These are phyloP conservation scores for Caryopteris hybrid DNA, from an alignment of 305 asterid species.

Conservation along the genomic window DNA sequence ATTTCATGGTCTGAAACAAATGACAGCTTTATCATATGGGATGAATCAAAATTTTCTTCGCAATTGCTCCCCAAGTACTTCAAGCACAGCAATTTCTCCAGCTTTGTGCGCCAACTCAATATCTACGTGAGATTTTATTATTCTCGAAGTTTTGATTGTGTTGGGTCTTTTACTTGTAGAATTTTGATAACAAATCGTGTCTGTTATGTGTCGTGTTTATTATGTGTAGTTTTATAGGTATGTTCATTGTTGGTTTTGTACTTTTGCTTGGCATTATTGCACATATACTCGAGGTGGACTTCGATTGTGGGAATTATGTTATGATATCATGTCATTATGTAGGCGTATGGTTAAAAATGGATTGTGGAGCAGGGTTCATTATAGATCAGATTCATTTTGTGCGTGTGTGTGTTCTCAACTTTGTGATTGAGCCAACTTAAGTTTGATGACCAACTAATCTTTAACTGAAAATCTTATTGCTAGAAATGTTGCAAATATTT, in stretches of 20 bases:
- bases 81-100: slow-evolving; percentile 89
- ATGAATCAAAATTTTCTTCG: slow-evolving; percentile 56
- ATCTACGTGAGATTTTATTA: slow-evolving; percentile 60
- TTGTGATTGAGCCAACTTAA: not conserved
- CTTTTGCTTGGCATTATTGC: not conserved
- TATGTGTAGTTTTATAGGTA: not conserved
- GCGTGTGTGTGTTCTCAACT: not conserved
- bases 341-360: not conserved
- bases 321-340: not conserved
- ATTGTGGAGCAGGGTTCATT: not conserved
- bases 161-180: not conserved
- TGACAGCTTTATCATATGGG: slow-evolving; percentile 75
- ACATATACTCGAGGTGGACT: not conserved
- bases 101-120: slow-evolving; percentile 90
- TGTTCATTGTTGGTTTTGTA: not conserved
- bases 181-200: not conserved
- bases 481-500: not conserved
- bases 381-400: not conserved
- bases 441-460: not conserved
- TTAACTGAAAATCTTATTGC: not conserved
- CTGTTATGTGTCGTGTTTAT: not conserved
- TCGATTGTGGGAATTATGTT: not conserved
- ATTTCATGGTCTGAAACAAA: slow-evolving; percentile 72
- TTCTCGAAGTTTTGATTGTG: not conserved
- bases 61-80: slow-evolving; percentile 79